A percentile compares a stretch with the other conserved stretches of the same genome.
Conservation (phyloP, 441 rosid genomes). For the Gossypium lobatum region DNA sequence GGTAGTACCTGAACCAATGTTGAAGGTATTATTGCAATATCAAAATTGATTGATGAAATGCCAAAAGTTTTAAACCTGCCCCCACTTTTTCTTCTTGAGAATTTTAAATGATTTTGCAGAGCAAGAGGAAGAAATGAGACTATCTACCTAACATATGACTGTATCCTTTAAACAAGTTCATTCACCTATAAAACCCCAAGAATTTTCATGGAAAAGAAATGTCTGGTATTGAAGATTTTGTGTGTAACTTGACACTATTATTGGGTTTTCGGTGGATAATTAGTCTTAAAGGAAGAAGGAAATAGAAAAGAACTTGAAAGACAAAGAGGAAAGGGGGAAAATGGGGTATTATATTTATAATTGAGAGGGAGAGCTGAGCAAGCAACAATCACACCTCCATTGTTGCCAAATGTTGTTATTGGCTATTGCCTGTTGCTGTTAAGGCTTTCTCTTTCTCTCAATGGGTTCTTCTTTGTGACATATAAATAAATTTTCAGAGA, state of each 20-base stretch:
- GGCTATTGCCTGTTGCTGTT: background rate
- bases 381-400: background rate
- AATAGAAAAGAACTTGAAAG: no score
- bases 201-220: background rate
- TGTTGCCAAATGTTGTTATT: background rate
- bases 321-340: no score
- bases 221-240: background rate
- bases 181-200: background rate
- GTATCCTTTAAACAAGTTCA: background rate
- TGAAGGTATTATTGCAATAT: background rate
- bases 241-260: background rate
- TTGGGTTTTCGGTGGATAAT: slow-evolving; percentile 13
- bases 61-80: background rate
- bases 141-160: background rate
- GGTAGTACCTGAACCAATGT: no score
- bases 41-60: background rate
- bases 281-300: background rate
- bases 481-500: slow-evolving; percentile 8
- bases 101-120: background rate
- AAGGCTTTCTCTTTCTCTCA: slow-evolving; percentile 11
- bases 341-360: no score
- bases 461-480: slow-evolving; percentile 21
- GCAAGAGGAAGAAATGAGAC: background rate
- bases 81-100: no score
- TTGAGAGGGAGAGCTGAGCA: no score